phyloP scores from a whole-genome alignment of 371 early-diverging fungal species.

The Nematocida sp. region DNA sequence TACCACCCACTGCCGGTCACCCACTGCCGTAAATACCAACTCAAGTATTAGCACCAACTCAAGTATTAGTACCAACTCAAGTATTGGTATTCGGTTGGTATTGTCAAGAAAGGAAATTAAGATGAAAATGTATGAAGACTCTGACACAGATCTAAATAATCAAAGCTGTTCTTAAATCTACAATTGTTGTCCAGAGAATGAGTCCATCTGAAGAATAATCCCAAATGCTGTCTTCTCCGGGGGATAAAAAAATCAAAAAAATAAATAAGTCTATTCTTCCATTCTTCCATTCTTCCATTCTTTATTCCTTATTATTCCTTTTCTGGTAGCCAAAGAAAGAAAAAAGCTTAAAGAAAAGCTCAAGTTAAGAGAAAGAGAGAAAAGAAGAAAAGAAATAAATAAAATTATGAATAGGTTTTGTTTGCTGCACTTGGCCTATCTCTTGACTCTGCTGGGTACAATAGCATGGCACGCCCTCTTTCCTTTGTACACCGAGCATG shows the following conservation, averaged over 20 bases:
- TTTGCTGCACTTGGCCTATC: background rate
- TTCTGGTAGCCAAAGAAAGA: too few relatives aligned
- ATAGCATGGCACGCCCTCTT: background rate
- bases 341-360: too few relatives aligned
- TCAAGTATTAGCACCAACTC: too few relatives aligned
- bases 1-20: too few relatives aligned
- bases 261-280: too few relatives aligned
- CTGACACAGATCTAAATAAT: conserved; percentile 48
- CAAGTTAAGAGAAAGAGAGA: too few relatives aligned
- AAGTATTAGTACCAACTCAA: too few relatives aligned
- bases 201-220: conserved; percentile 22
- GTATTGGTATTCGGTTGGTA: too few relatives aligned
- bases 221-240: conserved; percentile 28
- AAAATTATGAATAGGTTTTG: background rate
- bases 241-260: conserved; percentile 28
- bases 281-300: too few relatives aligned
- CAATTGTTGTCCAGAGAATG: conserved; percentile 28
- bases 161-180: conserved; percentile 30
- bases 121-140: conserved; percentile 37
- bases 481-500: background rate
- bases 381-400: too few relatives aligned
- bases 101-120: background rate
- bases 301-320: too few relatives aligned
- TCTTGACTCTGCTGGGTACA: background rate
- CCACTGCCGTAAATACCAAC: too few relatives aligned